These are phyloP conservation scores for Nakaseomyces nivariensis DNA, from an alignment of 1,139 yeast species.

Conservation along the genomic window DNA sequence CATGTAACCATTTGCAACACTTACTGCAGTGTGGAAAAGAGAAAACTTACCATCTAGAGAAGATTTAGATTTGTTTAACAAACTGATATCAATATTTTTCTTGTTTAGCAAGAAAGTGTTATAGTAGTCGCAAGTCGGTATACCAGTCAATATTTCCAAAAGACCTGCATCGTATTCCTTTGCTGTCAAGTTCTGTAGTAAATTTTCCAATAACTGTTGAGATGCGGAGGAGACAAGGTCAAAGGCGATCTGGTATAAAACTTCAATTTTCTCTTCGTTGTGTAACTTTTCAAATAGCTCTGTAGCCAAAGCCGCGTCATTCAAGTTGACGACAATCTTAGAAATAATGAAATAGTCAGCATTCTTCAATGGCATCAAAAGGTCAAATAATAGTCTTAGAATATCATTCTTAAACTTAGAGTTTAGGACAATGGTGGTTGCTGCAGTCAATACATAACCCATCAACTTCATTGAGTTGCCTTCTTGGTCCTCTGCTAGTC, in stretches of 20 bases:
- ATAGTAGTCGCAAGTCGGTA: slow-evolving; percentile 89
- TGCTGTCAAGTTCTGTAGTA: slow-evolving; percentile 37
- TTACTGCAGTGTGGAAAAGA: slow-evolving; percentile 89
- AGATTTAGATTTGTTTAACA: slow-evolving; percentile 73
- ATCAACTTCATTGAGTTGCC: slow-evolving; percentile 48
- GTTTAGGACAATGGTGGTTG: slow-evolving; percentile 56
- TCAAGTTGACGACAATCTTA: slow-evolving; percentile 81
- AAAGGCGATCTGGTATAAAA: slow-evolving; percentile 91
- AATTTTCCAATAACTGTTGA: slow-evolving; percentile 73
- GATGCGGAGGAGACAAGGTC: slow-evolving; percentile 88
- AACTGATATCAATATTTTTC: slow-evolving; percentile 76
- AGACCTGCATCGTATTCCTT: slow-evolving; percentile 42
- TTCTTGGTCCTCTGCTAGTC: slow-evolving; percentile 35
- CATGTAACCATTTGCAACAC: slow-evolving; percentile 89
- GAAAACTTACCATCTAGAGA: slow-evolving; percentile 87
- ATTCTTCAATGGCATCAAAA: slow-evolving; percentile 46
- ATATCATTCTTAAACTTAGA: slow-evolving; percentile 57
- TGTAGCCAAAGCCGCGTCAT: slow-evolving; percentile 62
- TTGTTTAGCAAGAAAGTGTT: slow-evolving; percentile 80
- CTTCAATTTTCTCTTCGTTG: slow-evolving; percentile 31
- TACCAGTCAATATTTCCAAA: slow-evolving; percentile 71
- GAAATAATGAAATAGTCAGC: slow-evolving; percentile 78
- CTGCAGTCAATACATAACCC: slow-evolving; percentile 68
- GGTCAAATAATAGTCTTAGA: slow-evolving; percentile 50
- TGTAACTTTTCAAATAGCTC: slow-evolving; percentile 51